Conservation (phyloP, 1,284 basidiomycete species). For the Cryptococcus wingfieldii region DNA sequence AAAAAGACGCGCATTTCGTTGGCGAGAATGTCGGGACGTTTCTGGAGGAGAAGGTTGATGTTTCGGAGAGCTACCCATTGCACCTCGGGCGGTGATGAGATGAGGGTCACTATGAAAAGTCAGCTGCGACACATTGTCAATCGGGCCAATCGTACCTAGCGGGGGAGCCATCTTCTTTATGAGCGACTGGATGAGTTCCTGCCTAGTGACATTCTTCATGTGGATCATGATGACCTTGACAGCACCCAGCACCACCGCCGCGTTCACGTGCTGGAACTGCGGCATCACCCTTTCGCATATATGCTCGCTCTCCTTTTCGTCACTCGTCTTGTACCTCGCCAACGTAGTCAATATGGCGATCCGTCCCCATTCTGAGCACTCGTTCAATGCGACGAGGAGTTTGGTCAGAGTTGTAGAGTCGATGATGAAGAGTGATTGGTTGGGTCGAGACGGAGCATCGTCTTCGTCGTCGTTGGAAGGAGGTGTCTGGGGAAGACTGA, state of each 20-base stretch:
- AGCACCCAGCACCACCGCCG: constrained; percentile 88
- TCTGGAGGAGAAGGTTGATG: constrained; percentile 93
- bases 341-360: constrained; percentile 87
- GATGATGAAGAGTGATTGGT: constrained; percentile 63
- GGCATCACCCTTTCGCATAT: constrained; percentile 98
- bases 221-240: constrained; percentile 98
- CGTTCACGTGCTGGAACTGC: constrained; percentile 97
- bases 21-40: constrained; percentile 83
- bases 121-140: neutral
- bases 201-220: constrained; percentile 74
- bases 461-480: constrained; percentile 37
- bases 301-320: constrained; percentile 93
- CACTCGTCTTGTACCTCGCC: constrained; percentile 72
- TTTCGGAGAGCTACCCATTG: constrained; percentile 97
- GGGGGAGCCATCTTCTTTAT: constrained; percentile 97
- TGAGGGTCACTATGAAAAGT: constrained; percentile 65
- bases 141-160: constrained; percentile 52
- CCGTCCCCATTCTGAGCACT: constrained; percentile 98
- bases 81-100: constrained; percentile 95
- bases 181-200: constrained; percentile 81
- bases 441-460: constrained; percentile 58
- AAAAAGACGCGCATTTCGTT: constrained; percentile 99
- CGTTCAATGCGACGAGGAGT: constrained; percentile 90
- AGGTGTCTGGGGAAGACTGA: constrained; percentile 31
- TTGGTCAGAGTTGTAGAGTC: constrained; percentile 78